Conservation (phyloP, 495 filamentous ascomycete species). For the Alectoria sarmentosa region DNA sequence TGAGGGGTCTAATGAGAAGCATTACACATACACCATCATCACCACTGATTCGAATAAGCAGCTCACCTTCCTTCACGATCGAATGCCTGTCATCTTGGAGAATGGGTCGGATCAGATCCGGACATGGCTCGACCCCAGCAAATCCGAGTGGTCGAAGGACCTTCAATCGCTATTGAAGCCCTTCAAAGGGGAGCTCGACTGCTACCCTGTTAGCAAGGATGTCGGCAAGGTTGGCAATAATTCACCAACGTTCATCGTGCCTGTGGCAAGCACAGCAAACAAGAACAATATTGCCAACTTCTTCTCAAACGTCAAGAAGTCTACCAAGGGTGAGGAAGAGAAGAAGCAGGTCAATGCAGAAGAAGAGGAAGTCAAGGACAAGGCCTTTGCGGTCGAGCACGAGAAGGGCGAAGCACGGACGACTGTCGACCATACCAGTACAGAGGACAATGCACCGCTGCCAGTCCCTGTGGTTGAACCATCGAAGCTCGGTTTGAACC, state of each 20-base stretch:
- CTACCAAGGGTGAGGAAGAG: constrained; percentile 26
- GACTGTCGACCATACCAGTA: constrained; percentile 37
- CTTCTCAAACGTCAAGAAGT: constrained; percentile 56
- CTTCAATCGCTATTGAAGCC: constrained; percentile 71
- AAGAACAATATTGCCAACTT: constrained; percentile 92
- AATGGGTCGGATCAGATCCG: constrained; percentile 61
- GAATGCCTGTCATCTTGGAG: constrained; percentile 93
- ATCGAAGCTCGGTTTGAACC: constrained; percentile 43
- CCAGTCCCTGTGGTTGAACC: constrained; percentile 30
- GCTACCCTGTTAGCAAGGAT: constrained; percentile 78
- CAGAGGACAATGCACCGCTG: constrained; percentile 43
- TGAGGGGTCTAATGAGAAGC: constrained; percentile 58
- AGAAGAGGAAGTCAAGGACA: constrained; percentile 27
- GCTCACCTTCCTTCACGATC: constrained; percentile 77
- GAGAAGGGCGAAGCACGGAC: constrained; percentile 35
- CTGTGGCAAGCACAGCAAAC: constrained; percentile 73
- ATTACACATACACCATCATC: constrained; percentile 86
- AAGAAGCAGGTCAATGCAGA: constrained; percentile 24
- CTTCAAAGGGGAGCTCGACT: constrained; percentile 71
- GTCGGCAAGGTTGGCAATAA: constrained; percentile 97
- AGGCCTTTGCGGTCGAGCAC: constrained; percentile 25
- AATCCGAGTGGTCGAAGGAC: constrained; percentile 66
- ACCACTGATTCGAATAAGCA: constrained; percentile 78
- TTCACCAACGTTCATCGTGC: constrained; percentile 72
- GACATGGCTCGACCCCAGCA: constrained; percentile 71